Evolutionary conservation across 2,329 filamentous ascomycete genomes (phyloP).

Genomic region (Biscogniauxia marginata): DNA sequence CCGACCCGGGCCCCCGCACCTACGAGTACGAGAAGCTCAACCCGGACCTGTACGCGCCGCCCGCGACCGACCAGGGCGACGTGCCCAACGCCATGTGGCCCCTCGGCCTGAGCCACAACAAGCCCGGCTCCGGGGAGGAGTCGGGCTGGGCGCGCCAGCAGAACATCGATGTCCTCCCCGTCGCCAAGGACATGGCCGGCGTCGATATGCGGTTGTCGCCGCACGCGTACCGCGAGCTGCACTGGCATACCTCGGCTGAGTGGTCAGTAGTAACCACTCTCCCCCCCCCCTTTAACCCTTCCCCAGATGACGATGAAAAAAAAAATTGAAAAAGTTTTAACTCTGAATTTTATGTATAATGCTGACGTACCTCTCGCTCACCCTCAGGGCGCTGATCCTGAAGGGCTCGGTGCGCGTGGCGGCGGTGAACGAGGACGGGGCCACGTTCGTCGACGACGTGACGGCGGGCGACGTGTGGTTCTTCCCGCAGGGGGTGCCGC

Average conservation of each 20-base stretch:
- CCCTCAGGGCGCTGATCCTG: conserved; percentile 47
- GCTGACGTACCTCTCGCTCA: conserved; percentile 11
- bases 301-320: too few relatives aligned
- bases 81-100: conserved; percentile 52
- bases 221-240: conserved; percentile 60
- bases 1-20: conserved; percentile 53
- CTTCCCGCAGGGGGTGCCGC: conserved; percentile 49
- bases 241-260: conserved; percentile 55
- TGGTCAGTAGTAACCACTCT: conserved; percentile 16
- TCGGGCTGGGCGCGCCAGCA: conserved; percentile 57
- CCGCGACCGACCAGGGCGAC: conserved; percentile 50
- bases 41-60: conserved; percentile 53
- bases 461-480: conserved; percentile 54
- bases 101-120: conserved; percentile 50
- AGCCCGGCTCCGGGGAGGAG: conserved; percentile 40
- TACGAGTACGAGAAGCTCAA: conserved; percentile 52
- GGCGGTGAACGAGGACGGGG: conserved; percentile 51
- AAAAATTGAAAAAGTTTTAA: not conserved
- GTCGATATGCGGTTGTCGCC: conserved; percentile 60
- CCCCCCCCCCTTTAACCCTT: not conserved
- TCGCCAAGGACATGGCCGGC: conserved; percentile 51
- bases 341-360: not conserved
- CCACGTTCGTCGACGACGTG: conserved; percentile 47
- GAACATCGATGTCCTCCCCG: conserved; percentile 50
- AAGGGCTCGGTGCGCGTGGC: conserved; percentile 52